Conservation (phyloP, 2,329 filamentous ascomycete species). For the Setomelanomma holmii region DNA sequence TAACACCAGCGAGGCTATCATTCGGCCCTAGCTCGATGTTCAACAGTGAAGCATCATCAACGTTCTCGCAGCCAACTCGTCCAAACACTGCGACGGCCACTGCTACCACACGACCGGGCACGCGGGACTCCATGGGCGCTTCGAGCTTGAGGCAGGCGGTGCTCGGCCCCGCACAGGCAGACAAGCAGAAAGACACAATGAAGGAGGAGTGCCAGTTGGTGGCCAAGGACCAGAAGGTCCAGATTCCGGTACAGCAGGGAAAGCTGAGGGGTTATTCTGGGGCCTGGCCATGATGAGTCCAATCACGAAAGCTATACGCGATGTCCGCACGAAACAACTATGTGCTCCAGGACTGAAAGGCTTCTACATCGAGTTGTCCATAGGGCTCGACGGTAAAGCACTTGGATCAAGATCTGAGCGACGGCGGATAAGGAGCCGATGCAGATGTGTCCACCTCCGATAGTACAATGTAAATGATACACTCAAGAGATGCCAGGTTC, state of each 20-base stretch:
- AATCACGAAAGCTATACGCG: too few species aligned
- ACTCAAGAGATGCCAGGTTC: too few species aligned
- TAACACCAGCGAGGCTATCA: neutral
- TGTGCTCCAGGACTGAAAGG: too few species aligned
- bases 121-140: neutral
- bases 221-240: neutral
- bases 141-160: slow-evolving; percentile 11
- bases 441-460: too few species aligned
- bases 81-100: neutral
- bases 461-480: too few species aligned
- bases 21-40: slow-evolving; percentile 4
- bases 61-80: neutral
- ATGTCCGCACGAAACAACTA: too few species aligned
- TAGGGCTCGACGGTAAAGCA: too few species aligned
- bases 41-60: neutral
- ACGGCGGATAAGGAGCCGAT: too few species aligned
- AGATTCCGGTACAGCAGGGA: neutral
- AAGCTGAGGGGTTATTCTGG: slow-evolving; percentile 9
- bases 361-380: too few species aligned
- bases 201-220: neutral
- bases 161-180: neutral
- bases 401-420: too few species aligned
- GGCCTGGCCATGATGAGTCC: slow-evolving; percentile 15
- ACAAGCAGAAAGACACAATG: neutral
- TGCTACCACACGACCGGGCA: neutral